Base-by-base conservation (phyloP, 352 stramenopile species). In the Phytophthora pluvialis region DNA sequence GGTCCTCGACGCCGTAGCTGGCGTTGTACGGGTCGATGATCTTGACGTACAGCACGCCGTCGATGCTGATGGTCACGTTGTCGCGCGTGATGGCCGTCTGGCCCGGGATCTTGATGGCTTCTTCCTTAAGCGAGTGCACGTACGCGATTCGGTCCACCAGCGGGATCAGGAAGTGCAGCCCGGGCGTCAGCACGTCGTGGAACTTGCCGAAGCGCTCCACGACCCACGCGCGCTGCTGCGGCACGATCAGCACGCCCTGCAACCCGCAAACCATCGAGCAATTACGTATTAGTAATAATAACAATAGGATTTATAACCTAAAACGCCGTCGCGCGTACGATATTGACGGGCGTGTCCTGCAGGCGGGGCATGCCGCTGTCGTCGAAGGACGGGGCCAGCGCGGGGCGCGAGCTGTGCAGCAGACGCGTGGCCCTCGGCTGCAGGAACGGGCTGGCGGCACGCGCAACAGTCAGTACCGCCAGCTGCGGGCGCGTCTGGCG, bases 181-280 rank as follows among this genome's bases (percentile, higher is more conserved):
- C 91, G 5, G 91, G 90, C 29, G 75, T 84, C 29, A 97, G 70
- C 57, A 95, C 81, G 50, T 82, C 78, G 70, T 97, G 87, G 72
- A 94, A 97, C 60, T 97, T 97, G 60, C 91, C 91, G 47, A 97
- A 97, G 26, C 91, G 89, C 74, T 97, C 91, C 31, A 97, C 83
- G 16, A 97, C 86, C 86, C 87, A 97, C 73, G 88, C 88, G 35
- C 86, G 79, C 50, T 96, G 88, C 70, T 96, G 88, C n/a, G 88
- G 88, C 13, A 96, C 88, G 50, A 96, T 91, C 39, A 96, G 53
- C 12, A 96, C 72, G 50, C 88, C 88, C 88, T 96, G 33, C 47
- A 69, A 33, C 5, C 7, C 2, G 16, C 21, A 39, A 29, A 25
- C 4, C 38, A 54, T 13, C 47, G 48, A 21, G 16, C n/a, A 55